Base-by-base conservation (phyloP, 169 alveolate genomes). In the Cryptosporidium sp. region DNA sequence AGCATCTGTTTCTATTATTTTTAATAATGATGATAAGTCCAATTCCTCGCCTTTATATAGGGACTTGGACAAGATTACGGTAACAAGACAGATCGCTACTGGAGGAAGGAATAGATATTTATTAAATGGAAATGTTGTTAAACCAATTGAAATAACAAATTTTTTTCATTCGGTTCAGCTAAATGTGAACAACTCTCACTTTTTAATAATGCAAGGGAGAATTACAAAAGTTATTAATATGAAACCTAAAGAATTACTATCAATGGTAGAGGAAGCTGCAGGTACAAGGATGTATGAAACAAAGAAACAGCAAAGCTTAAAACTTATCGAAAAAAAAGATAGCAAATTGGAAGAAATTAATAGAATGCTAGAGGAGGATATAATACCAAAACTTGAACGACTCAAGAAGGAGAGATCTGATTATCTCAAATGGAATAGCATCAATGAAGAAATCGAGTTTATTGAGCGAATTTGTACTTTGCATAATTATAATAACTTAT, bases 161-260 rank as follows among this genome's bases (percentile, higher is more conserved):
- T 94, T 98, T 91, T 98, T 98, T 91, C 96, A 96, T 72, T 93
- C 97, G 44, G 99, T 98, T 44, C 96, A 98, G 89, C 95, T 98
- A 92, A 99, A 98, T 92, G 98, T 98, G 70, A 98, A 98, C 94
- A 98, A 97, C 91, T 99, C 99, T 0, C 99, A 98, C 72, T 99
- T 99, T 93, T 92, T 98, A 61, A 97, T 99, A 70, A 97, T 98
- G 99, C 99, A 99, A 96, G 99, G 99, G 23, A 94, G 98, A 85
- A 98, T 98, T 31, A 96, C 99, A 37, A 97, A 97, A 93, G 99
- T 99, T 65, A 98, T 98, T 70, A 97, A 97, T 91, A 98, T 98
- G 99, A 98, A 97, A 94, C 99, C 99, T 4, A 91, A 95, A 84
- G 99, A 98, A 89, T 89, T 98, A 21, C 94, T 98, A 33, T 96